phyloP scores from a whole-genome alignment of 2,329 filamentous ascomycete genomes.

The Monilinia fructicola region DNA sequence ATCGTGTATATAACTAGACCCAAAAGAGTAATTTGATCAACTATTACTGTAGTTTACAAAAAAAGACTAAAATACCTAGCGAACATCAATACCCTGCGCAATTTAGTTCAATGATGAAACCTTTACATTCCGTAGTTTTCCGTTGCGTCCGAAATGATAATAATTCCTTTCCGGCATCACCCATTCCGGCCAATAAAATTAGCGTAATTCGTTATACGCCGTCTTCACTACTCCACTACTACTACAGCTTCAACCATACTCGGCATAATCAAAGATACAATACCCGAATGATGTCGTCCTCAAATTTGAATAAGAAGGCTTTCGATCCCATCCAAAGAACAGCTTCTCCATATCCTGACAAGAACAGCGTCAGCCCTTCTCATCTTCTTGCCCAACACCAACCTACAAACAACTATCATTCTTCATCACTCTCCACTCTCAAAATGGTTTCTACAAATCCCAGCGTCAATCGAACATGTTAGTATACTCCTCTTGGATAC shows the following conservation, averaged over 20 bases:
- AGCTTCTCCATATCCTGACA: slow-evolving; percentile 38
- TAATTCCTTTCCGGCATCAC: slow-evolving; percentile 20
- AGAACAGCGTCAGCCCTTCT: slow-evolving; percentile 34
- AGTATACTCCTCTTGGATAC: slow-evolving; percentile 41
- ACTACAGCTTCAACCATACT: slow-evolving; percentile 16
- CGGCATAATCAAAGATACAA: slow-evolving; percentile 19
- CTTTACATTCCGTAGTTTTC: slow-evolving; percentile 19
- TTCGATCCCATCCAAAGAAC: slow-evolving; percentile 35
- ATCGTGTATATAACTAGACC: too few relatives aligned
- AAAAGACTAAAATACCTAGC: not conserved
- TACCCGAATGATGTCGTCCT: slow-evolving; percentile 20
- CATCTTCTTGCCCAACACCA: slow-evolving; percentile 31
- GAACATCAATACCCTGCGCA: too few relatives aligned
- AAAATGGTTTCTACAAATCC: slow-evolving; percentile 27
- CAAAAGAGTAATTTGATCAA: not conserved
- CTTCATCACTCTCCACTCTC: slow-evolving; percentile 37
- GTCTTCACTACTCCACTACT: slow-evolving; percentile 22
- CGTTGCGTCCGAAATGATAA: slow-evolving; percentile 19
- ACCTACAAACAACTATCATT: slow-evolving; percentile 33
- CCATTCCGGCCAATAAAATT: slow-evolving; percentile 25
- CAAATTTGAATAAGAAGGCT: slow-evolving; percentile 23
- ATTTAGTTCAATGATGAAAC: slow-evolving; percentile 11
- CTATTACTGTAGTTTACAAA: not conserved
- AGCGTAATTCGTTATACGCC: slow-evolving; percentile 18
- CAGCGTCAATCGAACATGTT: slow-evolving; percentile 55